Base-by-base conservation (phyloP, 257 asterid species). In the Schizonepeta tenuifolia region DNA sequence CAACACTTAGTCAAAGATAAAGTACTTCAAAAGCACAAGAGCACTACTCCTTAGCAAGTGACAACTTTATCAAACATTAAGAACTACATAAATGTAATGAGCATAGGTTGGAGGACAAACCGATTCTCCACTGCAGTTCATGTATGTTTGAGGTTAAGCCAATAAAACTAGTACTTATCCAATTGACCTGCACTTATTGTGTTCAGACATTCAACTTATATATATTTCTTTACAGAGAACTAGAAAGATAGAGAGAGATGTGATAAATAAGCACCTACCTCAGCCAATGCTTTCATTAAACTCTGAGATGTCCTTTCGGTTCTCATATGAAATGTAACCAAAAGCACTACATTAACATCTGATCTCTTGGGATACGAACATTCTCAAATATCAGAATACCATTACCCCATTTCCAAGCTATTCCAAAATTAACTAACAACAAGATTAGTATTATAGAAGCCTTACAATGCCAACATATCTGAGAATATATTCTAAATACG, bases 41-140 rank as follows among this genome's bases (percentile, higher is more conserved):
- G 12, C 31, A 69, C 70, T 55, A 71, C 26, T 21, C 22, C 41
- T 59, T 51, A 69, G 35, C 65, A 63, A 40, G 44, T 31, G 1
- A 75, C 47, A 67, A 12, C 43, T 51, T 46, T 17, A 54, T 43
- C 26, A 49, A 49, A 35, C 64, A 75, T 60, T n/a, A 65, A 21
- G 36, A 28, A 40, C 62, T 31, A 36, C 61, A 72, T 10, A 50
- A 18, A 50, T 14, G 14, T 57, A 18, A 12, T 9, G 64, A 22
- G 56, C 57, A 28, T 14, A 44, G 59, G 53, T 56, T 6, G 3
- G 73, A 80, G 71, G 49, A 84, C 96, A 18, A 57, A 94, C 99
- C 78, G 97, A 72, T 83, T 91, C 97, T 69, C 99, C 97, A 65
- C 96, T 94, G 80, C 88, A 94, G 82, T 91, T 94, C 97, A 91